Conservation (phyloP, 2,329 filamentous ascomycete species). For the Bretziella fagacearum region DNA sequence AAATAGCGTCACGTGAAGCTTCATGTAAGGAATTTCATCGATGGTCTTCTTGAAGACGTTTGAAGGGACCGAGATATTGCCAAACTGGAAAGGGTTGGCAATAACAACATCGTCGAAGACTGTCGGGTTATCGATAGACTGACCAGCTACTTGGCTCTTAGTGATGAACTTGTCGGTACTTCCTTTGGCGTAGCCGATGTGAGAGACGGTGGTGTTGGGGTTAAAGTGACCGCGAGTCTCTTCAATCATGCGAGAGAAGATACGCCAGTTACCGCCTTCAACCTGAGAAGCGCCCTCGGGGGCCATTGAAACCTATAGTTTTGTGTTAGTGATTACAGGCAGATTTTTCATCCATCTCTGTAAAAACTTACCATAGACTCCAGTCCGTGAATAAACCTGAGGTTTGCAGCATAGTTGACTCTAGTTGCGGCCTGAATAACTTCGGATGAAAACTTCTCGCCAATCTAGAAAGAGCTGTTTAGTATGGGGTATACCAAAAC, state of each 20-base stretch:
- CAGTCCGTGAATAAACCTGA: constrained; percentile 71
- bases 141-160: not conserved
- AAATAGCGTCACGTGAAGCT: constrained; percentile 79
- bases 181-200: constrained; percentile 25
- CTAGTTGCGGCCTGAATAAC: constrained; percentile 81
- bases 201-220: constrained; percentile 50
- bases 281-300: constrained; percentile 68
- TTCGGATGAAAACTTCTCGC: constrained; percentile 52
- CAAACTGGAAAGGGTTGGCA: constrained; percentile 69
- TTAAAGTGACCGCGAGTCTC: constrained; percentile 42
- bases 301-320: constrained; percentile 56
- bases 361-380: constrained; percentile 51
- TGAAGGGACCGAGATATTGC: constrained; percentile 46
- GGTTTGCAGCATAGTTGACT: constrained; percentile 87
- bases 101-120: constrained; percentile 68
- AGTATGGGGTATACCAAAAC: not conserved
- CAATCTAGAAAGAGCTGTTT: constrained; percentile 30
- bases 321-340: not conserved
- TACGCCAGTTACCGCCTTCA: constrained; percentile 79
- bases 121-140: constrained; percentile 27
- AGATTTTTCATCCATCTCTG: not conserved
- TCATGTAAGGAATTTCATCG: constrained; percentile 68
- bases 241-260: constrained; percentile 69
- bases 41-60: constrained; percentile 52
- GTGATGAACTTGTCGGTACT: not conserved